Evolutionary conservation across 345 rosid species (phyloP), one percentile per base, ranked within the genome.

Genomic region (Cardamine occulta): DNA sequence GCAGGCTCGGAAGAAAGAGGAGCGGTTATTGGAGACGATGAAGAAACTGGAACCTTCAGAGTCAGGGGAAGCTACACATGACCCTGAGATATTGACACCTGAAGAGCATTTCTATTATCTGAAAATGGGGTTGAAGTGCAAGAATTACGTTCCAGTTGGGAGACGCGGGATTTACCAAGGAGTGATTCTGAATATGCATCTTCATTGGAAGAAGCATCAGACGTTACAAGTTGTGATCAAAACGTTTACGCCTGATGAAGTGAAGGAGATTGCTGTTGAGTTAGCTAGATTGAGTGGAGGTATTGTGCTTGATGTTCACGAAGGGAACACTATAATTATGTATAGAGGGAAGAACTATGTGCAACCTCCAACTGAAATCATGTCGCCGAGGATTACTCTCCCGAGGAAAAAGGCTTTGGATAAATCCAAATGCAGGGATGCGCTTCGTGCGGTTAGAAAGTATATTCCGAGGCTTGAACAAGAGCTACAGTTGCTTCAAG

Each of bases 191-290:
- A 95, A 95, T 82, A 95, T 95, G 99, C 99, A 95, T 77, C 86
- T 95, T 82, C 99, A 92, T 71, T 95, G 99, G 99, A 92, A 92
- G 93, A 95, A 92, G 72, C 97, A 90, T 81, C 97, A 95, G 82
- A 90, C 96, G 12, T 51, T 95, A 67, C 70, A 92, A 82, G 99
- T 95, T 64, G 76, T 88, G 18, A 93, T 92, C 57, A 95, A 88
- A 84, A 95, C 97, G 6, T 95, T 92, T 76, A 75, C 97, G 1
- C 87, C 87, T 0, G 97, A 92, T 51, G 99, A 92, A 76, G 96
- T 95, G 45, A 90, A 89, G 71, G 97, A 88, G 83, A 89, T 92
- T 57, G 97, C 96, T 63, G 80, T 87, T 45, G 97, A 89, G 82
- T 74, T 92, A 15, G 97, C 99, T 4, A 83, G 91, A 54, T 79